A percentile compares a stretch with the other conserved stretches of the same genome.
phyloP scores from a whole-genome alignment of 108 stramenopile genomes.

The Skeletonema costatum region DNA sequence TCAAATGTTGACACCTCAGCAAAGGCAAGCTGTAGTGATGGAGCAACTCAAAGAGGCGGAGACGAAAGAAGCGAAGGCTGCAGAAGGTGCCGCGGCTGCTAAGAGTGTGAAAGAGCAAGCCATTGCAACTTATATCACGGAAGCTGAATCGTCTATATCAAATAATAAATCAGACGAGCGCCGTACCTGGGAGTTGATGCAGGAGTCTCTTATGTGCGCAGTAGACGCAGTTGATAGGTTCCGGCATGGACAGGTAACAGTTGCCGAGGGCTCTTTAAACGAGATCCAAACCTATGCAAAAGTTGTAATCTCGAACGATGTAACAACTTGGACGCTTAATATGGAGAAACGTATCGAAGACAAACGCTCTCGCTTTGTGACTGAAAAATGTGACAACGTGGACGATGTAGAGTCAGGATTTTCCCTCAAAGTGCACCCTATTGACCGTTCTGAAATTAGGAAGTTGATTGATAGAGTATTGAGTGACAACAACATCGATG shows the following conservation, averaged over 20 bases:
- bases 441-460: constrained; percentile 31
- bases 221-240: constrained; percentile 32
- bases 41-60: constrained; percentile 59
- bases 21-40: constrained; percentile 53
- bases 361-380: constrained; percentile 2
- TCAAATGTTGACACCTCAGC: constrained; percentile 66
- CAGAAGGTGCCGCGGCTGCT: constrained; percentile 54
- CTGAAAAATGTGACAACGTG: constrained; percentile 13
- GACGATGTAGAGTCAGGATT: constrained; percentile 12
- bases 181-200: constrained; percentile 50
- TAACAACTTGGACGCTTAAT: constrained; percentile 17
- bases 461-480: constrained; percentile 5
- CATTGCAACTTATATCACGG: constrained; percentile 40
- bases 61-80: constrained; percentile 55
- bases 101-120: constrained; percentile 35
- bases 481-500: background rate
- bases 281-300: background rate
- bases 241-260: constrained; percentile 14
- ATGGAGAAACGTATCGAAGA: constrained; percentile 24
- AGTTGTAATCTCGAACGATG: constrained; percentile 11
- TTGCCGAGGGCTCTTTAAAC: background rate
- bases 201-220: constrained; percentile 28
- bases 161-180: constrained; percentile 57
- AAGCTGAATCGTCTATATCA: constrained; percentile 36
- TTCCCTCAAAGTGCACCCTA: constrained; percentile 25